These are phyloP conservation scores for Dryadomyces sulphureus DNA, from an alignment of 2,329 filamentous ascomycete genomes.

Conservation along the genomic window DNA sequence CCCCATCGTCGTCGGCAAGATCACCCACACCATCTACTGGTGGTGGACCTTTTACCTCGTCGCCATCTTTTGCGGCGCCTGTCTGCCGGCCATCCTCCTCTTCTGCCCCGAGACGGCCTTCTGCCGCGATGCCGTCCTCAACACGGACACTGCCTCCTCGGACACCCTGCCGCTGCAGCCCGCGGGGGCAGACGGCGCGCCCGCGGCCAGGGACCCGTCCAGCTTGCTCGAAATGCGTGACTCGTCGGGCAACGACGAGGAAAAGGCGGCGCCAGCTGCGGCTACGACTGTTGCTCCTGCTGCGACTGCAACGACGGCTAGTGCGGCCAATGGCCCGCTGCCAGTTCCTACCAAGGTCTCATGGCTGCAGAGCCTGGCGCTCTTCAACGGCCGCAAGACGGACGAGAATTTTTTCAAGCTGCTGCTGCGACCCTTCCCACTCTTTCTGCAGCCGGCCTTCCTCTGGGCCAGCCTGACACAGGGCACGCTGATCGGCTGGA, in stretches of 20 bases:
- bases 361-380: constrained; percentile 44
- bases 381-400: constrained; percentile 73
- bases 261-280: not conserved
- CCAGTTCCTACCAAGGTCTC: constrained; percentile 33
- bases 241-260: constrained; percentile 8
- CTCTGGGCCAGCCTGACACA: constrained; percentile 69
- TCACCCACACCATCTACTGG: constrained; percentile 64
- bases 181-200: not conserved
- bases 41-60: constrained; percentile 81
- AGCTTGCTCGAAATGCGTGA: not conserved
- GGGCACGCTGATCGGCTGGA: constrained; percentile 88
- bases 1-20: constrained; percentile 80
- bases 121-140: constrained; percentile 47
- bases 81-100: constrained; percentile 58
- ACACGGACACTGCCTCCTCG: constrained; percentile 47
- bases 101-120: constrained; percentile 79
- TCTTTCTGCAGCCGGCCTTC: constrained; percentile 75
- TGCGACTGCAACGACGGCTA: constrained; percentile 4
- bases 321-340: not conserved
- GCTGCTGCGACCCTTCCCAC: constrained; percentile 59
- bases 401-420: constrained; percentile 56
- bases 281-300: not conserved
- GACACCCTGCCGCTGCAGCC: not conserved
- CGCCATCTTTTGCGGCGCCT: constrained; percentile 62
- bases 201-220: not conserved